Evolutionary conservation across 805 yeast genomes (phyloP).

Genomic region (Wickerhamiella alocasiicola): DNA sequence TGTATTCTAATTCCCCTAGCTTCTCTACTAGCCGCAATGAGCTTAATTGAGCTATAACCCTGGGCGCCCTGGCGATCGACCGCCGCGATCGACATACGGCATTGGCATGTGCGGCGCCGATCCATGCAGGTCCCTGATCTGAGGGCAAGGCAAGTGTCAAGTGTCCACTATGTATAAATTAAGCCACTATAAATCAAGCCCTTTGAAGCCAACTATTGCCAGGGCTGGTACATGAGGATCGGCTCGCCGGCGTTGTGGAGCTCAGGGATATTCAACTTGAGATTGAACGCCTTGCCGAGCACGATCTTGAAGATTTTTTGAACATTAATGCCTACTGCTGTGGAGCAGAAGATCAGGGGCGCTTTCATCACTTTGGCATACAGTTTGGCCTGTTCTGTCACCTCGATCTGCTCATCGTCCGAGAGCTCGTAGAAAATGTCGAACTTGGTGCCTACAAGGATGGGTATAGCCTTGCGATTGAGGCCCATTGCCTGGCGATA

Average conservation of each 20-base stretch:
- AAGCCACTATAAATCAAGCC: too few relatives aligned
- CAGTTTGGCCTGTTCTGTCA: constrained; percentile 68
- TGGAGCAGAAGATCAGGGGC: constrained; percentile 72
- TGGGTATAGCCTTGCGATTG: constrained; percentile 81
- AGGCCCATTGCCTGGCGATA: constrained; percentile 82
- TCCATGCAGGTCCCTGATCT: too few relatives aligned
- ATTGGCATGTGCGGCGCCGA: too few relatives aligned
- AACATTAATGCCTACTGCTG: constrained; percentile 82
- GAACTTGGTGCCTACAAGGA: constrained; percentile 86
- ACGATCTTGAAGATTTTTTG: constrained; percentile 89
- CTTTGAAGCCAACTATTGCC: too few relatives aligned
- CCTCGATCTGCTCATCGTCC: constrained; percentile 67
- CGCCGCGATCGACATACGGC: too few relatives aligned
- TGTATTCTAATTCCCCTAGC: too few relatives aligned
- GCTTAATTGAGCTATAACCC: too few relatives aligned
- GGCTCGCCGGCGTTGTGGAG: constrained; percentile 86
- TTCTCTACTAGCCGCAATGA: too few relatives aligned
- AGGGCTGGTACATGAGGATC: constrained; percentile 48
- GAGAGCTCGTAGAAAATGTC: constrained; percentile 74
- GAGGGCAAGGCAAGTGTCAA: too few relatives aligned
- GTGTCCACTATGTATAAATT: too few relatives aligned
- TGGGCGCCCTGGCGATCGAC: too few relatives aligned
- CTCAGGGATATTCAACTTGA: constrained; percentile 73
- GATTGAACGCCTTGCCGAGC: constrained; percentile 79
- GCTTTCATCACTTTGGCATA: constrained; percentile 87